Conservation (phyloP, 352 stramenopile genomes). For the Phytophthora europaea region DNA sequence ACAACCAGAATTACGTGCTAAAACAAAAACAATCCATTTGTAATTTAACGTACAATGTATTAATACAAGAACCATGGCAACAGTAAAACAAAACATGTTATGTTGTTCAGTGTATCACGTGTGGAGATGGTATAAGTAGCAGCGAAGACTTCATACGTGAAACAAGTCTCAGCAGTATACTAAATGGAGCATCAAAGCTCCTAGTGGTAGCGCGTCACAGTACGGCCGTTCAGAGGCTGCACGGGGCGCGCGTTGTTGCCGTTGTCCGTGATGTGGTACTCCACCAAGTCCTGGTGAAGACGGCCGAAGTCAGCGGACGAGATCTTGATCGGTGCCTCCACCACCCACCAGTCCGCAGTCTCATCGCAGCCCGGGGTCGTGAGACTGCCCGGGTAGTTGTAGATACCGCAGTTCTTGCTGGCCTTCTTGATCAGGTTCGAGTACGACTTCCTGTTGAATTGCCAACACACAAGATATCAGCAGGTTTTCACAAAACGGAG, state of each 20-base stretch:
- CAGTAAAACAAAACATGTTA: no score
- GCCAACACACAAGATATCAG: neutral
- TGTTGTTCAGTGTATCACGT: no score
- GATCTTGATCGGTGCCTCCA: conserved; percentile 32
- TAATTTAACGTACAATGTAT: no score
- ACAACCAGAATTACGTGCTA: no score
- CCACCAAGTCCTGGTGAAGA: conserved; percentile 26
- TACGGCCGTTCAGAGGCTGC: conserved; percentile 41
- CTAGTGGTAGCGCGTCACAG: neutral
- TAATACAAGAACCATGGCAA: no score
- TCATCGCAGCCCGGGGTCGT: conserved; percentile 51
- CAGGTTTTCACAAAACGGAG: no score
- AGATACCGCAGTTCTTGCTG: conserved; percentile 20
- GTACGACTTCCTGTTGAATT: conserved; percentile 26
- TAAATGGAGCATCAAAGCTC: no score
- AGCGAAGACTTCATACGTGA: no score
- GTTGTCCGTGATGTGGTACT: conserved; percentile 37
- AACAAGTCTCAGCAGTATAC: no score
- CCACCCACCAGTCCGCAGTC: no score
- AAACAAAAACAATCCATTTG: no score
- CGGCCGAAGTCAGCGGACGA: conserved; percentile 36
- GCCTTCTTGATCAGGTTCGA: conserved; percentile 11
- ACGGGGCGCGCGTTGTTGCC: conserved; percentile 23
- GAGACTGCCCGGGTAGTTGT: conserved; percentile 69
- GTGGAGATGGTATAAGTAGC: no score